Evolutionary conservation across 306 rosid genomes (phyloP).

Genomic region (Rubus parviflorus): DNA sequence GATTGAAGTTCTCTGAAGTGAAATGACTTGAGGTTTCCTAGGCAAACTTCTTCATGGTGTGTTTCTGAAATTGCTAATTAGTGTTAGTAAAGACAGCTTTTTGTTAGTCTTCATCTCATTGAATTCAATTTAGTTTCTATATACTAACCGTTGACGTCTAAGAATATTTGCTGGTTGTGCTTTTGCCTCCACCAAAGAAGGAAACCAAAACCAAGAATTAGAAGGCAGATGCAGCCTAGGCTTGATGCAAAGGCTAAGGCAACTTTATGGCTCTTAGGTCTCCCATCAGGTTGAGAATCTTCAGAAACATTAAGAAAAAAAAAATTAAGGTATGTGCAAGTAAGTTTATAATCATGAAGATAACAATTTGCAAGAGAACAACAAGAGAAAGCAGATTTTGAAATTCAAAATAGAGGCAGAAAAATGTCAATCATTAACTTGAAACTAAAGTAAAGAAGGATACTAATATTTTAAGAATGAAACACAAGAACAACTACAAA

Average conservation of each 20-base stretch:
- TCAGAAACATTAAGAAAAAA: conserved; percentile 15
- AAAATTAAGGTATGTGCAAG: conserved; percentile 14
- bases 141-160: conserved; percentile 75
- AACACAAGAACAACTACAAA: conserved; percentile 3
- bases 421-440: conserved; percentile 22
- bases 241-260: conserved; percentile 85
- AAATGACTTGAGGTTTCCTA: conserved; percentile 82
- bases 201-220: conserved; percentile 71
- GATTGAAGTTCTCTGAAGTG: conserved; percentile 88
- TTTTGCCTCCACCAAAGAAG: conserved; percentile 89
- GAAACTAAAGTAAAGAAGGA: conserved; percentile 25
- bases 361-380: not conserved
- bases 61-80: conserved; percentile 54
- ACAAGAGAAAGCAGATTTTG: conserved; percentile 1
- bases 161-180: conserved; percentile 83
- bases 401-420: conserved; percentile 4
- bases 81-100: not conserved
- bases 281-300: conserved; percentile 56
- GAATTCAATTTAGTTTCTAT: not conserved
- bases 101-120: not conserved
- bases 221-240: conserved; percentile 72
- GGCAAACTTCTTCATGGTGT: conserved; percentile 67
- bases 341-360: conserved; percentile 11
- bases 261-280: conserved; percentile 64
- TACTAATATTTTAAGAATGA: conserved; percentile 12